A percentile compares a stretch with the other conserved stretches of the same genome.
phyloP scores from a whole-genome alignment of 202 grass and related monocot species.

The Brachypodium distachyon region DNA sequence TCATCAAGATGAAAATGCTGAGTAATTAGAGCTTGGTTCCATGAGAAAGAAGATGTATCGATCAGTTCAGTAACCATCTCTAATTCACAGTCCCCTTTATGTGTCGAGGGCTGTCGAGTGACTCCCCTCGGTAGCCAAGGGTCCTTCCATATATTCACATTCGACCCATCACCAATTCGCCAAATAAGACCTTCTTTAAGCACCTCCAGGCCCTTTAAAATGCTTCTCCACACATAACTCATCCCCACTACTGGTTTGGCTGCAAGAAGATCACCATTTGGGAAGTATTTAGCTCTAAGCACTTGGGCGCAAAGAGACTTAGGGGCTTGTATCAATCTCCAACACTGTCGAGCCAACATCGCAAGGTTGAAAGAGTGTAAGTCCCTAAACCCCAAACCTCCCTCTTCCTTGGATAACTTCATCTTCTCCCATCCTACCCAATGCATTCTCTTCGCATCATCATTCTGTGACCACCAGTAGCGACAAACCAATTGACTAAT shows the following conservation, averaged over 20 bases:
- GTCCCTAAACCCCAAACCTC: not conserved
- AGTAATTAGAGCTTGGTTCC: not conserved
- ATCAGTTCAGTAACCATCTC: not conserved
- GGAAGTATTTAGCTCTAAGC: not conserved
- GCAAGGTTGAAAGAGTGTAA: not conserved
- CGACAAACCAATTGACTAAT: not conserved
- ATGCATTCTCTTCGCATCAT: not conserved
- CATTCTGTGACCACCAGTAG: not conserved
- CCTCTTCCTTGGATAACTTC: not conserved
- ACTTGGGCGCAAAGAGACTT: not conserved
- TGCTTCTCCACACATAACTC: not conserved
- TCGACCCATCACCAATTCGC: not conserved
- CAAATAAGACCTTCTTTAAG: not conserved
- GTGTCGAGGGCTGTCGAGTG: no score
- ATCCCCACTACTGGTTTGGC: not conserved
- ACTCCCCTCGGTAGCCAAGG: no score
- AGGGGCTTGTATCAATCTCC: not conserved
- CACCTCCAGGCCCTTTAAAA: not conserved
- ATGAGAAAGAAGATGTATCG: fast-evolving
- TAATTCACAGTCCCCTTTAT: no score
- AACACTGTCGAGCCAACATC: not conserved
- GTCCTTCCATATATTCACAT: no score
- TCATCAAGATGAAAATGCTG: not conserved
- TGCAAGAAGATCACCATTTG: not conserved
- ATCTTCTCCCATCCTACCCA: not conserved